These are phyloP conservation scores for Rhizophagus prolifer DNA, from an alignment of 192 early-diverging fungal species.

Conservation along the genomic window DNA sequence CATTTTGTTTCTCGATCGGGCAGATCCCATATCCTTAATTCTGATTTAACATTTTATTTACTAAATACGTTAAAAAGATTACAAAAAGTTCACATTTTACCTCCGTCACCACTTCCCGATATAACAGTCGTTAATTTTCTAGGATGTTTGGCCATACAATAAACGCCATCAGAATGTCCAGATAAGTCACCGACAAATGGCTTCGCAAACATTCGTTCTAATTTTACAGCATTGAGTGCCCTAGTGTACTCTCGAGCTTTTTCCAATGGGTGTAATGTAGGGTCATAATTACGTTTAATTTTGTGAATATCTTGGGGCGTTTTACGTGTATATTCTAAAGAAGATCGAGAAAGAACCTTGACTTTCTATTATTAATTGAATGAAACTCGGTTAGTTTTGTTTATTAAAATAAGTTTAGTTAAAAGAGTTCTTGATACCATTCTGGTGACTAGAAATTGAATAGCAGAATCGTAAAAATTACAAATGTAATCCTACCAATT, in stretches of 20 bases:
- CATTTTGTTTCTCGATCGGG: slow-evolving; percentile 74
- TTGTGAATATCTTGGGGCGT: slow-evolving; percentile 84
- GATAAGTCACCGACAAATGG: slow-evolving; percentile 88
- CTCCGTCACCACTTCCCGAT: slow-evolving; percentile 93
- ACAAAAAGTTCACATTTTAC: slow-evolving; percentile 36
- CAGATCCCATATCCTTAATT: slow-evolving; percentile 91
- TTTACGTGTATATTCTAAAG: slow-evolving; percentile 77
- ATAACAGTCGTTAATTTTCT: slow-evolving; percentile 77
- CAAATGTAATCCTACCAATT: too few species aligned
- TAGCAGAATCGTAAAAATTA: too few species aligned
- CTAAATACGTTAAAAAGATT: background rate
- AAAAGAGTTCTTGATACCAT: too few species aligned
- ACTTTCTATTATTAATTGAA: slow-evolving; percentile 74
- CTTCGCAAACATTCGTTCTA: slow-evolving; percentile 95
- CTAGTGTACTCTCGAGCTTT: slow-evolving; percentile 92
- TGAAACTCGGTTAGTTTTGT: background rate
- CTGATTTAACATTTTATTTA: slow-evolving; percentile 39
- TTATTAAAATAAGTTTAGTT: too few species aligned
- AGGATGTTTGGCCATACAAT: slow-evolving; percentile 93
- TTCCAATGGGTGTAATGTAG: slow-evolving; percentile 90
- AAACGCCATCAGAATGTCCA: slow-evolving; percentile 96
- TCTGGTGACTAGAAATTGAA: too few species aligned
- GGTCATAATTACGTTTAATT: slow-evolving; percentile 86
- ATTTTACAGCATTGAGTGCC: slow-evolving; percentile 90
- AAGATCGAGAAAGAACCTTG: slow-evolving; percentile 86